Percentiles rank a stretch among this genome's conserved stretches.
These are phyloP conservation scores for Centaurea solstitialis DNA, from an alignment of 129 eudicot species.

Conservation along the genomic window DNA sequence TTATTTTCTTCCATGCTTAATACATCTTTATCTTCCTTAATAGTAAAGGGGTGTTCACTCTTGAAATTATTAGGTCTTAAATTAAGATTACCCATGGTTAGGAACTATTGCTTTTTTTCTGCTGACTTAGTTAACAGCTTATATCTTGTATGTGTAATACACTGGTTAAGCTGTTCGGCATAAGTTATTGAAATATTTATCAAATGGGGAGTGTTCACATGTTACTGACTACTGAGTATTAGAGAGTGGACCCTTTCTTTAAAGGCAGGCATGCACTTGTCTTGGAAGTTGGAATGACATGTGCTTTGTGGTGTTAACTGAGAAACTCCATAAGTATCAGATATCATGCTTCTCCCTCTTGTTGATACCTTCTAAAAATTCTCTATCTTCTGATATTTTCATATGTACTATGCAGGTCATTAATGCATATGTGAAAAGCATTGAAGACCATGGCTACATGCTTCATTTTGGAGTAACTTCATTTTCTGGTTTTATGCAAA, in stretches of 20 bases:
- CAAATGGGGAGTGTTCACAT: neutral
- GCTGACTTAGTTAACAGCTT: neutral
- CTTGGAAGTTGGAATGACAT: neutral
- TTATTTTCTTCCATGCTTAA: neutral
- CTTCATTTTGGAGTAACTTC: constrained; percentile 86
- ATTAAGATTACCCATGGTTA: neutral
- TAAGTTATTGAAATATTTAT: constrained; percentile 6
- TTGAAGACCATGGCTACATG: constrained; percentile 96
- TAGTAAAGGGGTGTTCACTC: neutral
- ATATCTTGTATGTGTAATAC: neutral
- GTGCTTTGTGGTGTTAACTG: neutral
- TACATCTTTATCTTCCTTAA: neutral
- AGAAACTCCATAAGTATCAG: neutral
- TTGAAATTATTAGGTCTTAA: neutral
- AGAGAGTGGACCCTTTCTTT: neutral
- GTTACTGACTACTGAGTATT: neutral
- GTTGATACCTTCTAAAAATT: neutral
- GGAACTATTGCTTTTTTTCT: neutral
- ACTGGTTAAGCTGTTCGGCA: neutral
- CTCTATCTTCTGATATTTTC: constrained; percentile 2
- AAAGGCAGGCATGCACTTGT: neutral
- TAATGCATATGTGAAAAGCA: constrained; percentile 88
- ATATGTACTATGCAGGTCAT: constrained; percentile 55
- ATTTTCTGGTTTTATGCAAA: constrained; percentile 80
- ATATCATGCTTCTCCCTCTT: neutral